Conservation (phyloP, 2,329 filamentous ascomycete species). For the Pezicula rhizophila region DNA sequence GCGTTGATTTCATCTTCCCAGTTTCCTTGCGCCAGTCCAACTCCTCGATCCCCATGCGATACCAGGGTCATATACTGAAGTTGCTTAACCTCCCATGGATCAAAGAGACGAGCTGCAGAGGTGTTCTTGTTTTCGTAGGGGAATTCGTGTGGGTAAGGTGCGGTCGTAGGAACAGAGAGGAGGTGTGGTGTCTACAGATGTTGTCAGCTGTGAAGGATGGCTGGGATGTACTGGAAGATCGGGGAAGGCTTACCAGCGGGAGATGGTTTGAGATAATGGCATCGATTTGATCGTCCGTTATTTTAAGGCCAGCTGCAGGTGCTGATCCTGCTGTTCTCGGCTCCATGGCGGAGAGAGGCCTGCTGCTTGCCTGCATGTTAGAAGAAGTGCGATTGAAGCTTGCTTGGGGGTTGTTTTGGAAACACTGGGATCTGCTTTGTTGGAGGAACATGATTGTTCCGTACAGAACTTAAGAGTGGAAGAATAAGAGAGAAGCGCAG, state of each 20-base stretch:
- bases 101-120: conserved; percentile 15
- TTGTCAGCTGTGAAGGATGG: conserved; percentile 7
- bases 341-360: conserved; percentile 9
- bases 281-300: conserved; percentile 19
- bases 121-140: conserved; percentile 22
- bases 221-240: neutral
- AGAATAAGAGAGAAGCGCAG: neutral
- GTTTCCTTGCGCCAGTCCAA: conserved; percentile 18
- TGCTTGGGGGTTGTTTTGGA: neutral
- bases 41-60: conserved; percentile 19
- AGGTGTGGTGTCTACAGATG: conserved; percentile 21
- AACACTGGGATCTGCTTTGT: too few species aligned
- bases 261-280: conserved; percentile 16
- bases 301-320: conserved; percentile 8
- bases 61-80: conserved; percentile 28
- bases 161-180: conserved; percentile 18
- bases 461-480: neutral
- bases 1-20: conserved; percentile 22
- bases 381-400: conserved; percentile 2
- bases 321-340: conserved; percentile 6
- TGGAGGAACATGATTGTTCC: too few species aligned
- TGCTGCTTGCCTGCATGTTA: neutral
- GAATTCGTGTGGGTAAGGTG: conserved; percentile 15
- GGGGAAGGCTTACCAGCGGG: conserved; percentile 17
- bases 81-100: conserved; percentile 21